Percentiles rank a stretch among this genome's conserved stretches.
These are phyloP conservation scores for Chenopodium quinoa DNA, from an alignment of 148 eudicot species.

Conservation along the genomic window DNA sequence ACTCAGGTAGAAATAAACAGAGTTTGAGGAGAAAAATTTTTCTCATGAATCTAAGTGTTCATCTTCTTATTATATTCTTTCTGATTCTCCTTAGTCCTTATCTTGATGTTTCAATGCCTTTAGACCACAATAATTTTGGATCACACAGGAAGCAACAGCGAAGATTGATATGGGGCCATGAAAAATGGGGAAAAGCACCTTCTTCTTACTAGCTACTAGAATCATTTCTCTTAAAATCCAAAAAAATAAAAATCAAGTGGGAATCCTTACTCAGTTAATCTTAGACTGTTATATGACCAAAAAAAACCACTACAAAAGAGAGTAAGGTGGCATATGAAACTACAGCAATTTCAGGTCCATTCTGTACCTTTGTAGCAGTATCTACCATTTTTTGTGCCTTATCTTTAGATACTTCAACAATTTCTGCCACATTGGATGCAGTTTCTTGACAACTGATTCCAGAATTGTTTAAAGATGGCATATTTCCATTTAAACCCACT, in stretches of 20 bases:
- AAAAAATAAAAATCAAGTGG: background rate
- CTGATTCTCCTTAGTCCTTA: background rate
- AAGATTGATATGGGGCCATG: background rate
- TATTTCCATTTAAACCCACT: conserved; percentile 32
- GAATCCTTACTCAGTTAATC: background rate
- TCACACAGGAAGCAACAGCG: background rate
- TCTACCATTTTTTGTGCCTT: conserved; percentile 75
- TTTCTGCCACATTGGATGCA: conserved; percentile 50
- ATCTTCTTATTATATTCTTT: background rate
- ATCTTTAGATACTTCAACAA: conserved; percentile 58
- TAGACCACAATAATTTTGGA: background rate
- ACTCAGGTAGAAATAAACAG: background rate
- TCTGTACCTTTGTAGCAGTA: conserved; percentile 70
- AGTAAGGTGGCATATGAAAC: background rate
- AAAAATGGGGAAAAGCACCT: background rate
- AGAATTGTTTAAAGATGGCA: conserved; percentile 31
- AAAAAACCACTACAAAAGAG: background rate
- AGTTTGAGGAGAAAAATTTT: background rate
- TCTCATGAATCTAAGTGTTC: background rate
- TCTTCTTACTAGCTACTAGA: background rate
- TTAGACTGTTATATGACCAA: background rate
- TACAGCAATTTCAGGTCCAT: conserved; percentile 5
- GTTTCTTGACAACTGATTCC: conserved; percentile 36
- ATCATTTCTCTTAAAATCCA: background rate
- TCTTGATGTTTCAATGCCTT: background rate